Conservation (phyloP, 768 basidiomycete species). For the Gelatoporia subvermispora region DNA sequence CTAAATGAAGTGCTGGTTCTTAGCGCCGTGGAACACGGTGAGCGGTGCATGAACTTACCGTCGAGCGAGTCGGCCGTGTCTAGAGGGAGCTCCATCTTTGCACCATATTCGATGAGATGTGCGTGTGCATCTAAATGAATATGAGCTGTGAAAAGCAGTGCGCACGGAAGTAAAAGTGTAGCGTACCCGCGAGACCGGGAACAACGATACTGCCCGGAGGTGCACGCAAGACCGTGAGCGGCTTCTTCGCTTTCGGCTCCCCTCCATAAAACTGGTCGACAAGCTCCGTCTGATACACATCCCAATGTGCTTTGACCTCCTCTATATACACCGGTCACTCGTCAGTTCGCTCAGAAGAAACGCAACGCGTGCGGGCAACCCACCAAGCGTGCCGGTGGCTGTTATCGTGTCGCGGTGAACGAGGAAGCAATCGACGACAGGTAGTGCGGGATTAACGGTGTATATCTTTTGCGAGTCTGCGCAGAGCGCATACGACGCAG, state of each 20-base stretch:
- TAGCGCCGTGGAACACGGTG: neutral
- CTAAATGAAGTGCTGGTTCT: slow-evolving; percentile 28
- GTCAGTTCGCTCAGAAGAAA: neutral
- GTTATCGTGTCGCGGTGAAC: slow-evolving; percentile 44
- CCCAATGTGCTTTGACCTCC: slow-evolving; percentile 22
- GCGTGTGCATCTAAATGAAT: slow-evolving; percentile 64
- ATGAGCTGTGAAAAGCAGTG: neutral
- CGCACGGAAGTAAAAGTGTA: neutral
- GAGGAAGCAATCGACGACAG: slow-evolving; percentile 58
- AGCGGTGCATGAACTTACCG: slow-evolving; percentile 34
- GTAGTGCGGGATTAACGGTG: slow-evolving; percentile 54
- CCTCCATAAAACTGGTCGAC: slow-evolving; percentile 23
- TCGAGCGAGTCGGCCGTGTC: slow-evolving; percentile 51
- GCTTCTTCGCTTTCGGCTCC: slow-evolving; percentile 22
- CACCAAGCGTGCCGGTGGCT: slow-evolving; percentile 47
- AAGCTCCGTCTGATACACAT: slow-evolving; percentile 19
- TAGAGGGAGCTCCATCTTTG: slow-evolving; percentile 61
- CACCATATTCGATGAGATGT: slow-evolving; percentile 72
- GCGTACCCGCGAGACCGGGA: slow-evolving; percentile 66
- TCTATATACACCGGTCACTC: neutral
- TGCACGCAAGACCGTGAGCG: slow-evolving; percentile 16
- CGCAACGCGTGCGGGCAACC: slow-evolving; percentile 9
- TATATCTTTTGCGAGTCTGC: slow-evolving; percentile 51
- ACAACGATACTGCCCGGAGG: slow-evolving; percentile 46
- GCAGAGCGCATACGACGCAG: slow-evolving; percentile 53